These are phyloP conservation scores for Acer yangbiense DNA, from an alignment of 345 rosid genomes.

Conservation along the genomic window DNA sequence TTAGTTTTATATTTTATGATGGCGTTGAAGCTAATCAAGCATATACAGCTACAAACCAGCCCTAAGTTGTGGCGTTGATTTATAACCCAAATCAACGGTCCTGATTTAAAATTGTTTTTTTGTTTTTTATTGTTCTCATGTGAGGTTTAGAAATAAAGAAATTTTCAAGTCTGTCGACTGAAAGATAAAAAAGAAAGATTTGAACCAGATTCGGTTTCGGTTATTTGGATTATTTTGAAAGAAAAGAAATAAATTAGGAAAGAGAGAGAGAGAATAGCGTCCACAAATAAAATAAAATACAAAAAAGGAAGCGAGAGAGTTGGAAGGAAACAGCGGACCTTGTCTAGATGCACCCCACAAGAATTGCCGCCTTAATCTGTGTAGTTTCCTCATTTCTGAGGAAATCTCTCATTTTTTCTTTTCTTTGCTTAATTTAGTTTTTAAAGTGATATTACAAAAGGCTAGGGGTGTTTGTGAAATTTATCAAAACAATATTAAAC, in stretches of 20 bases:
- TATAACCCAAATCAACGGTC: conserved; percentile 8
- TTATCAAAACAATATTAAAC: not conserved
- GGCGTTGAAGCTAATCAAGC: conserved; percentile 7
- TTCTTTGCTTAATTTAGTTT: no score
- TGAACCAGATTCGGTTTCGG: no score
- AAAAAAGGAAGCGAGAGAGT: no score
- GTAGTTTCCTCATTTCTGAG: not conserved
- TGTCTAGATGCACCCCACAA: not conserved
- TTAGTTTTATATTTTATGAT: not conserved
- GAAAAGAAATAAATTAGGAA: no score
- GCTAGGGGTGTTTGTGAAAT: not conserved
- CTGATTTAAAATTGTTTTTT: not conserved
- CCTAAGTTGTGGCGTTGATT: conserved; percentile 12
- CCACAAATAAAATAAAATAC: not conserved
- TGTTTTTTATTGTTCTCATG: no score
- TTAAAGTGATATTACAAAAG: not conserved
- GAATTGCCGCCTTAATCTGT: not conserved
- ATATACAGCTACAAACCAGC: not conserved
- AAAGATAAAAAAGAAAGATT: no score
- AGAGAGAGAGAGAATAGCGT: not conserved
- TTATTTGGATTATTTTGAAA: no score
- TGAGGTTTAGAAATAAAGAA: no score
- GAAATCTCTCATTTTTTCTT: not conserved
- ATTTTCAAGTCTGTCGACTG: no score
- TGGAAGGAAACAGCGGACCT: not conserved